These are phyloP conservation scores for Alternaria triticina DNA, from an alignment of 2,329 filamentous ascomycete genomes.

Conservation along the genomic window DNA sequence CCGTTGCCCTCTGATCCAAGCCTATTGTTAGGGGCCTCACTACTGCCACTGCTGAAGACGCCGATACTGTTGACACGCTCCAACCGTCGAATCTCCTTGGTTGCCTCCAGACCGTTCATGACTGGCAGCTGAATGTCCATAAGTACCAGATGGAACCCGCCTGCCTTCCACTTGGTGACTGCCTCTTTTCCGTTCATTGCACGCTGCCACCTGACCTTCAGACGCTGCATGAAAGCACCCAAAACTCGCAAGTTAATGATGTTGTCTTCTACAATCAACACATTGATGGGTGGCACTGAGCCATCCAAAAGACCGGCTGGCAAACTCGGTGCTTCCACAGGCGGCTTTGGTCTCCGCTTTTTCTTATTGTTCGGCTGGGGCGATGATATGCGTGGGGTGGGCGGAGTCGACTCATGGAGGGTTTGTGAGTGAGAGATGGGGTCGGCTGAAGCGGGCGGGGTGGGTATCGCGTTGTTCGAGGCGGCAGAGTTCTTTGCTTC, in stretches of 20 bases:
- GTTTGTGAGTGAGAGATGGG: slow-evolving; percentile 50
- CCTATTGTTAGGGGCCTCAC: slow-evolving; percentile 45
- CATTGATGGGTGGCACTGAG: slow-evolving; percentile 92
- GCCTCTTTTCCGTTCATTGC: slow-evolving; percentile 95
- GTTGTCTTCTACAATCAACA: slow-evolving; percentile 97
- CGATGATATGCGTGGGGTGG: slow-evolving; percentile 58
- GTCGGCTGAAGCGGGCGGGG: slow-evolving; percentile 54
- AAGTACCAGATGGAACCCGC: slow-evolving; percentile 92
- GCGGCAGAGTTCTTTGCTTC: slow-evolving; percentile 51
- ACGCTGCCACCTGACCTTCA: slow-evolving; percentile 97
- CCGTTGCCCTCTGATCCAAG: slow-evolving; percentile 48
- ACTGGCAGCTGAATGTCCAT: slow-evolving; percentile 99
- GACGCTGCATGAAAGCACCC: slow-evolving; percentile 92
- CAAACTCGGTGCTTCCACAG: slow-evolving; percentile 48
- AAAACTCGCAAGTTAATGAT: slow-evolving; percentile 94
- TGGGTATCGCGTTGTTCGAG: slow-evolving; percentile 62
- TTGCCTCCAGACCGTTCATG: slow-evolving; percentile 95
- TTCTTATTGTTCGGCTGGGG: slow-evolving; percentile 56
- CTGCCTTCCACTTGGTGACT: slow-evolving; percentile 88
- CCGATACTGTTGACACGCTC: slow-evolving; percentile 92
- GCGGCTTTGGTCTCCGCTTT: slow-evolving; percentile 49
- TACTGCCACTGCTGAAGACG: slow-evolving; percentile 71
- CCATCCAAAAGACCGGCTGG: slow-evolving; percentile 72
- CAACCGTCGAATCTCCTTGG: slow-evolving; percentile 88
- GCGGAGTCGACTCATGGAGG: slow-evolving; percentile 50